Conservation (phyloP, 2,329 filamentous ascomycete genomes). For the Penicillium sp. region DNA sequence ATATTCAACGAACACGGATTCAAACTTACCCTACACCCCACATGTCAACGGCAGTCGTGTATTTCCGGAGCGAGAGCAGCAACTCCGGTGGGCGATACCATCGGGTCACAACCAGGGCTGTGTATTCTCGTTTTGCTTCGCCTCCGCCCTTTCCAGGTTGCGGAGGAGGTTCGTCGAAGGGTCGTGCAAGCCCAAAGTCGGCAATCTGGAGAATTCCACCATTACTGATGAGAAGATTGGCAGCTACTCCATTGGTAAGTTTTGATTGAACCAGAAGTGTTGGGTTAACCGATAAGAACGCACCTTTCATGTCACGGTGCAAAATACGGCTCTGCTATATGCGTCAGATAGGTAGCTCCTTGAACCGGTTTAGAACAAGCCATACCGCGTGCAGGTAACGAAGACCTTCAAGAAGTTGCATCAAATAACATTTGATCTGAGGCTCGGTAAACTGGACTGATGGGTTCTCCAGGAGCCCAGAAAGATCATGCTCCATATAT, state of each 20-base stretch:
- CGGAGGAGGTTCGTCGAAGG: slow-evolving; percentile 84
- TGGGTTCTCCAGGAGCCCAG: slow-evolving; percentile 92
- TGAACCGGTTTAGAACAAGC: not conserved
- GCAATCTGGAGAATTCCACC: slow-evolving; percentile 91
- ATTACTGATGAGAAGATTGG: slow-evolving; percentile 95
- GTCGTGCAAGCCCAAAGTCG: slow-evolving; percentile 90
- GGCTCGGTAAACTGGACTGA: slow-evolving; percentile 80
- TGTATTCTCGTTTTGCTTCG: slow-evolving; percentile 86
- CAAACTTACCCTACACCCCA: slow-evolving; percentile 86
- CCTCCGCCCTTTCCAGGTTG: slow-evolving; percentile 76
- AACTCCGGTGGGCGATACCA: slow-evolving; percentile 97
- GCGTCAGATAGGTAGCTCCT: slow-evolving; percentile 3
- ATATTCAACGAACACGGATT: not conserved
- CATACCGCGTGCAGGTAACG: slow-evolving; percentile 78
- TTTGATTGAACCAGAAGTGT: not conserved
- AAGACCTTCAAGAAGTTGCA: slow-evolving; percentile 86
- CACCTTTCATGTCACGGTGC: slow-evolving; percentile 91
- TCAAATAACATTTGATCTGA: slow-evolving; percentile 97
- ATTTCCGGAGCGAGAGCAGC: slow-evolving; percentile 79
- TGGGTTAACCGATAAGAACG: not conserved
- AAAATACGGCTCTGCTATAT: slow-evolving; percentile 67
- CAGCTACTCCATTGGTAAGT: slow-evolving; percentile 53
- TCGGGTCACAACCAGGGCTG: slow-evolving; percentile 90
- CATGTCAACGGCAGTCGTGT: slow-evolving; percentile 97
- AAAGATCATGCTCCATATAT: slow-evolving; percentile 99